Conservation (phyloP, 768 basidiomycete genomes). For the Amanita brunnescens region DNA sequence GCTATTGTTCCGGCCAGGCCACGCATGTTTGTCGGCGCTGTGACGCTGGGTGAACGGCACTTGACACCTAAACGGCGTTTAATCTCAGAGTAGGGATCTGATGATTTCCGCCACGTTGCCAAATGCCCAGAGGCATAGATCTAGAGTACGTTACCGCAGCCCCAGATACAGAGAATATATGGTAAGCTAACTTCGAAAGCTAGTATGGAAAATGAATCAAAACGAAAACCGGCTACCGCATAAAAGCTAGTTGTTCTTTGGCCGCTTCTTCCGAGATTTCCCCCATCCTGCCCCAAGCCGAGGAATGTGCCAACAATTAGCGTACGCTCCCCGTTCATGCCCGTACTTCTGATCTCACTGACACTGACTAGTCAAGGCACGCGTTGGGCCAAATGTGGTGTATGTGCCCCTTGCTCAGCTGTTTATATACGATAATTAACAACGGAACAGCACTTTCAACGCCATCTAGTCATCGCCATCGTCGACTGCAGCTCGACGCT, state of each 20-base stretch:
- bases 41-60: not conserved
- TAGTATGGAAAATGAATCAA: not conserved
- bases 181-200: not conserved
- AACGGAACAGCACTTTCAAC: constrained; percentile 61
- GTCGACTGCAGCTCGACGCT: constrained; percentile 59
- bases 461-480: constrained; percentile 65
- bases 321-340: constrained; percentile 38
- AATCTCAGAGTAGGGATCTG: not conserved
- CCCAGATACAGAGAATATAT: not conserved
- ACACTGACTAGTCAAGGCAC: constrained; percentile 57
- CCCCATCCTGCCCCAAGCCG: not conserved
- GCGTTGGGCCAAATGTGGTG: constrained; percentile 63
- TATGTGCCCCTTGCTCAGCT: constrained; percentile 22
- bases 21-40: not conserved
- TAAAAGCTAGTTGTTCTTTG: not conserved
- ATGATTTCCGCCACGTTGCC: not conserved
- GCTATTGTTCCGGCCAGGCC: not conserved
- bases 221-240: not conserved
- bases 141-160: not conserved
- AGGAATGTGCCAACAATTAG: constrained; percentile 68
- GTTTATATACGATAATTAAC: not conserved
- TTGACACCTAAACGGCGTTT: not conserved
- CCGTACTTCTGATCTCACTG: constrained; percentile 4
- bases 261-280: not conserved
- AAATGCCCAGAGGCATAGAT: not conserved